These are phyloP conservation scores for Exophiala sp. DNA, from an alignment of 2,329 filamentous ascomycete species.

Conservation along the genomic window DNA sequence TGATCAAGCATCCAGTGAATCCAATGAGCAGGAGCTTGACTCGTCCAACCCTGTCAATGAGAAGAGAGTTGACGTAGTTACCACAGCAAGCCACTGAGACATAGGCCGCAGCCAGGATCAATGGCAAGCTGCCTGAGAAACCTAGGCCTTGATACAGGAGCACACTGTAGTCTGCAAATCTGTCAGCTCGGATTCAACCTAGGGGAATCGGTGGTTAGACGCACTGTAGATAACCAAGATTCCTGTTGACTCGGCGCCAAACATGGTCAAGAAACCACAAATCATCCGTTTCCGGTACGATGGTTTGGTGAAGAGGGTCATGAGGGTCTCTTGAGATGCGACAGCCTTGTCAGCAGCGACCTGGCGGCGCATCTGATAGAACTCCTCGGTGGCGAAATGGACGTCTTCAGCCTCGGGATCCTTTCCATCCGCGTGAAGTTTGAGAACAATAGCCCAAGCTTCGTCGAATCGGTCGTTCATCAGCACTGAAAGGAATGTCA, in stretches of 20 bases:
- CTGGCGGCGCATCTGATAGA: constrained; percentile 4
- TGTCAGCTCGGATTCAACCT: background rate
- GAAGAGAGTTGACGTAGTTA: background rate
- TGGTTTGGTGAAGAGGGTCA: constrained; percentile 1
- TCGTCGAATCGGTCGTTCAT: constrained; percentile 44
- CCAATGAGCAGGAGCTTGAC: background rate
- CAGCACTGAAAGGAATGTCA: constrained; percentile 24
- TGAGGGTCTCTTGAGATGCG: background rate
- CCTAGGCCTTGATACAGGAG: constrained; percentile 3
- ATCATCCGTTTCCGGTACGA: constrained; percentile 7
- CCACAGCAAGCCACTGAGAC: background rate
- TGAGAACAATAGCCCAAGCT: constrained; percentile 43
- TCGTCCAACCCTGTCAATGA: constrained; percentile 1
- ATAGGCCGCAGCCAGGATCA: constrained; percentile 1
- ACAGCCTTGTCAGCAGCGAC: background rate
- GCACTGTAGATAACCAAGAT: constrained; percentile 29
- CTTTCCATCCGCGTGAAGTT: constrained; percentile 34
- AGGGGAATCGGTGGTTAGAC: constrained; percentile 13
- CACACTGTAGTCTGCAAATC: constrained; percentile 1
- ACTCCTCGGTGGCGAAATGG: constrained; percentile 1
- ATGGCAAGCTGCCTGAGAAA: background rate
- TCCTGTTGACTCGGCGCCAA: background rate
- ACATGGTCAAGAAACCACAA: constrained; percentile 4
- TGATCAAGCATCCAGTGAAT: background rate
- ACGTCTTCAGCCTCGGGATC: background rate